These are phyloP conservation scores for Cyclotella baltica DNA, from an alignment of 108 stramenopile genomes.

Conservation along the genomic window DNA sequence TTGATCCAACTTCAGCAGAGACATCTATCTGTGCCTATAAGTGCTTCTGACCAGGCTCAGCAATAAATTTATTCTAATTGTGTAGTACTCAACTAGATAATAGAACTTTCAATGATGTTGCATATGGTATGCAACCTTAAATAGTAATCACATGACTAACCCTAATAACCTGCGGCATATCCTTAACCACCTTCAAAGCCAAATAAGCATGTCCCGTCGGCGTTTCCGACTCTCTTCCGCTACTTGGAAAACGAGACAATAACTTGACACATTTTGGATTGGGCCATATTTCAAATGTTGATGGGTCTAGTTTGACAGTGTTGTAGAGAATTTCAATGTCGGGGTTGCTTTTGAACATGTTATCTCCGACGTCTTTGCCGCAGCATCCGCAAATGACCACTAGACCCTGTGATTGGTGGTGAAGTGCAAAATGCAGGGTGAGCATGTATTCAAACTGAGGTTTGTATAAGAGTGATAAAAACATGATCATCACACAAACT, in stretches of 20 bases:
- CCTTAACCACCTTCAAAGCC: slow-evolving; percentile 33
- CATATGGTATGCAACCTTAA: slow-evolving; percentile 9
- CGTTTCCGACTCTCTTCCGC: slow-evolving; percentile 51
- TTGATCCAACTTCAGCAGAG: too few relatives aligned
- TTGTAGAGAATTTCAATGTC: slow-evolving; percentile 51
- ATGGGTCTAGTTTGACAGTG: slow-evolving; percentile 38
- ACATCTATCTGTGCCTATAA: too few relatives aligned
- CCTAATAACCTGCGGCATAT: slow-evolving; percentile 12
- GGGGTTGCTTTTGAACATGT: slow-evolving; percentile 41
- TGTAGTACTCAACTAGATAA: background rate
- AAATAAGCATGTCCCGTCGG: slow-evolving; percentile 52
- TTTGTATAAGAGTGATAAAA: background rate
- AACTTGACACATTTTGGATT: slow-evolving; percentile 45
- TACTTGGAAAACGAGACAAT: slow-evolving; percentile 42
- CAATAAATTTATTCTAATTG: background rate
- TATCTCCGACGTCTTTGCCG: slow-evolving; percentile 44
- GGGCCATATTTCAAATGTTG: slow-evolving; percentile 41
- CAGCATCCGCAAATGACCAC: slow-evolving; percentile 60
- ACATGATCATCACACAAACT: background rate
- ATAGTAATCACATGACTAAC: slow-evolving; percentile 54
- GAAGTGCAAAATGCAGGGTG: too few relatives aligned
- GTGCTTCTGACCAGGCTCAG: too few relatives aligned
- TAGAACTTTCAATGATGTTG: background rate
- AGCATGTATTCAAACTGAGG: too few relatives aligned
- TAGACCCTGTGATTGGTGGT: slow-evolving; percentile 38